phyloP scores from a whole-genome alignment of 371 early-diverging fungal genomes.

The Mucor mucedo region DNA sequence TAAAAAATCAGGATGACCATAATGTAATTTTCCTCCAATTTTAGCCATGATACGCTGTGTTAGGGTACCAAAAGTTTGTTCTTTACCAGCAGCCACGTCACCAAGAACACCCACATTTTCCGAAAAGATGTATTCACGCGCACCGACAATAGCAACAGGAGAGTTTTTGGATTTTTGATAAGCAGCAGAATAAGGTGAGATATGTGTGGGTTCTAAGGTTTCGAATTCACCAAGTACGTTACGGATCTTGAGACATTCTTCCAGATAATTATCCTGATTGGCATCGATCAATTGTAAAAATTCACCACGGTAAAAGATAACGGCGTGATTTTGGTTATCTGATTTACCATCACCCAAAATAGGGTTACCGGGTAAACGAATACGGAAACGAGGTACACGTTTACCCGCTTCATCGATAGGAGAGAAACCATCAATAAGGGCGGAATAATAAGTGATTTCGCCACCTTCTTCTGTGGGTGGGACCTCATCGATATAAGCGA shows the following conservation, averaged over 20 bases:
- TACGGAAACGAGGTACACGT: slow-evolving; percentile 74
- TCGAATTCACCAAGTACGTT: slow-evolving; percentile 90
- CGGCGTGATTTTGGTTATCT: slow-evolving; percentile 89
- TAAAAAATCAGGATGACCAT: slow-evolving; percentile 93
- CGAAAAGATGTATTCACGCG: slow-evolving; percentile 90
- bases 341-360: slow-evolving; percentile 92
- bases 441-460: slow-evolving; percentile 67
- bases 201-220: slow-evolving; percentile 64
- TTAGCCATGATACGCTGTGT: slow-evolving; percentile 89
- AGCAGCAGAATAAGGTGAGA: slow-evolving; percentile 73
- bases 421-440: slow-evolving; percentile 79
- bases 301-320: slow-evolving; percentile 88
- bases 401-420: slow-evolving; percentile 63
- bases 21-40: slow-evolving; percentile 84
- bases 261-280: slow-evolving; percentile 92
- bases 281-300: slow-evolving; percentile 88
- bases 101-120: slow-evolving; percentile 89
- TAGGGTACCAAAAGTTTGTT: slow-evolving; percentile 88
- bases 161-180: slow-evolving; percentile 41
- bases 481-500: slow-evolving; percentile 83
- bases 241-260: slow-evolving; percentile 88
- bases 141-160: slow-evolving; percentile 91
- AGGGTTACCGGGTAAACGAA: slow-evolving; percentile 87
- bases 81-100: slow-evolving; percentile 92
- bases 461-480: slow-evolving; percentile 54